Evolutionary conservation across 2,329 filamentous ascomycete genomes (phyloP), one percentile per base, ranked within the genome.

Genomic region (Beauveria rudraprayagi): DNA sequence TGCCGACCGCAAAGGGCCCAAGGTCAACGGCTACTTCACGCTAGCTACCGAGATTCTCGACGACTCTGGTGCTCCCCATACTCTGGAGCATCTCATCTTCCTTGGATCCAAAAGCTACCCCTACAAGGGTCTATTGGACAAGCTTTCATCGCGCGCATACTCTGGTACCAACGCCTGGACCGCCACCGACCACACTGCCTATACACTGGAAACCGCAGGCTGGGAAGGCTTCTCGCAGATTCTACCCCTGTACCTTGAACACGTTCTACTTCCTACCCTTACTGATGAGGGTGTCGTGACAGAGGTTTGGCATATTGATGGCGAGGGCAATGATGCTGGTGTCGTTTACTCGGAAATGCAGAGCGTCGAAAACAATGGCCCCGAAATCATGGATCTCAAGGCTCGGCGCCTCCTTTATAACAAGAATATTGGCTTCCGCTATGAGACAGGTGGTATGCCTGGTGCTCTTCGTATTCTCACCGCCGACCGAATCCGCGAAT

Each of bases 341-440:
- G 92, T 97, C 1, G 94, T 99, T 9, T 99, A 99, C 75, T 97
- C 93, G 0, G 94, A 99, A 75, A 99, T 99, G 94, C 94, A 99
- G 75, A 94, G 88, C 26, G 86, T 96, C 2, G 90, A 97, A 71
- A 96, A 96, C 70, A 87, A 85, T 57, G 87, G 89, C 66, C 80
- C 82, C 8, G 91, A 96, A 72, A 84, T 97, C 62, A 96, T 97
- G 83, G 91, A 96, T 65, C 80, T 97, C 61, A 83, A 85, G 65
- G 88, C 91, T 57, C 87, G 90, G 46, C 85, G 90, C 2, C 78
- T 94, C 50, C 78, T 96, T 41, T 99, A 97, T 68, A 92, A 92
- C 0, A 86, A 94, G 72, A 89, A 90, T 52, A 86, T 95, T 60
- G 94, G 94, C 3, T 99, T 97, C 71, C 87, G 93, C 62, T 97